Conservation (phyloP, 2,329 filamentous ascomycete species). For the Penicillium brasilianum region DNA sequence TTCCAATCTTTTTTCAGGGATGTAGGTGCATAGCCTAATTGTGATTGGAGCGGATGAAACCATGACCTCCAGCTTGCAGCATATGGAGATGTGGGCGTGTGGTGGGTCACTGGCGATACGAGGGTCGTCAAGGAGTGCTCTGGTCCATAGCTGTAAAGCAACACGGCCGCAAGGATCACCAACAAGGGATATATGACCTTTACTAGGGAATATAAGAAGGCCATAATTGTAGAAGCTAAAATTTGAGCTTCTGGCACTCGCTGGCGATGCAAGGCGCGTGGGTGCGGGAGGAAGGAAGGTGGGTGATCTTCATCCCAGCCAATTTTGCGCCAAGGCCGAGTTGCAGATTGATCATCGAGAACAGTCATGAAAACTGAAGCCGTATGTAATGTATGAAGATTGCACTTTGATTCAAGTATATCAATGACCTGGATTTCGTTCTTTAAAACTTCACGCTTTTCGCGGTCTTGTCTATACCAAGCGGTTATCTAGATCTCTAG, state of each 20-base stretch:
- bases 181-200: not conserved
- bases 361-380: not conserved
- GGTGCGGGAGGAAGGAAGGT: not conserved
- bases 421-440: not conserved
- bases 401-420: not conserved
- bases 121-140: not conserved
- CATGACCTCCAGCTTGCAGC: not conserved
- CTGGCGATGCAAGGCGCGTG: not conserved
- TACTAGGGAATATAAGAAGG: not conserved
- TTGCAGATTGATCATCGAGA: not conserved
- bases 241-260: not conserved
- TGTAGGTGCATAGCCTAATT: no score
- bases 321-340: not conserved
- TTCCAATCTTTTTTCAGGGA: not conserved
- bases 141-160: not conserved
- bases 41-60: not conserved
- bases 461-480: not conserved
- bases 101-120: not conserved
- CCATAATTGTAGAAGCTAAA: not conserved
- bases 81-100: not conserved
- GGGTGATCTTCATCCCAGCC: not conserved
- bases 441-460: not conserved
- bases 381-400: not conserved
- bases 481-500: not conserved
- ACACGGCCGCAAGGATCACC: not conserved